A percentile compares a stretch with the other conserved stretches of the same genome.
These are phyloP conservation scores for Mayamaea pseudoterrestris DNA, from an alignment of 108 stramenopile species.

Conservation along the genomic window DNA sequence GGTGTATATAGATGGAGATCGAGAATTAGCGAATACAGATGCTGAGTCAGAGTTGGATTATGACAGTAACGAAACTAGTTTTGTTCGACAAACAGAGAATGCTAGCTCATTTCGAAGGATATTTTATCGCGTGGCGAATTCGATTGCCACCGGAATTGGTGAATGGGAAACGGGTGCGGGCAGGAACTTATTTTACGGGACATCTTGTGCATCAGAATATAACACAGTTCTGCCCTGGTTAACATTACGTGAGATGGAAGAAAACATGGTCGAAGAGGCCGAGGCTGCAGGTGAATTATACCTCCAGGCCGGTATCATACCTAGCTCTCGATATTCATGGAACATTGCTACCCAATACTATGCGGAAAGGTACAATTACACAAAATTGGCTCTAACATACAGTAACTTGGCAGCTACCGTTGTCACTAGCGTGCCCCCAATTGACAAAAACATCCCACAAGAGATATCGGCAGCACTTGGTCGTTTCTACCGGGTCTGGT, in stretches of 20 bases:
- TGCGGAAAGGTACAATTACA: slow-evolving; percentile 72
- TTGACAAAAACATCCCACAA: slow-evolving; percentile 55
- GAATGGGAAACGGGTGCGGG: slow-evolving; percentile 49
- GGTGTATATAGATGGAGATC: slow-evolving; percentile 45
- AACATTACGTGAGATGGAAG: slow-evolving; percentile 58
- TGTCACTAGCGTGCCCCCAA: slow-evolving; percentile 52
- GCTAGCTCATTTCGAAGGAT: slow-evolving; percentile 62
- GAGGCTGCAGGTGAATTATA: slow-evolving; percentile 68
- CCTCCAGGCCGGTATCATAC: slow-evolving; percentile 66
- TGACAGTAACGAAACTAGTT: slow-evolving; percentile 10
- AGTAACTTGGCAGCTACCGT: slow-evolving; percentile 53
- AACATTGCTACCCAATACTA: slow-evolving; percentile 65
- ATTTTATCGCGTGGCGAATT: slow-evolving; percentile 78
- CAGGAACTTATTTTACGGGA: slow-evolving; percentile 66
- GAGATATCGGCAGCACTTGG: slow-evolving; percentile 60
- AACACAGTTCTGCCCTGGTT: slow-evolving; percentile 51
- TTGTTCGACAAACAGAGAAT: slow-evolving; percentile 32
- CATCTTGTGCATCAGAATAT: slow-evolving; percentile 64
- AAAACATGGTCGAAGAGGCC: slow-evolving; percentile 76
- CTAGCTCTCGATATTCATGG: slow-evolving; percentile 68
- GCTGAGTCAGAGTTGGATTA: slow-evolving; percentile 29
- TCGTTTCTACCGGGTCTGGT: slow-evolving; percentile 78
- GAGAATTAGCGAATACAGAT: slow-evolving; percentile 35
- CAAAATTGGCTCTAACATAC: slow-evolving; percentile 53
- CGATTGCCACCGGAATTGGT: slow-evolving; percentile 34